Evolutionary conservation across 2,329 filamentous ascomycete genomes (phyloP).

Genomic region (Beauveria rudraprayagi): DNA sequence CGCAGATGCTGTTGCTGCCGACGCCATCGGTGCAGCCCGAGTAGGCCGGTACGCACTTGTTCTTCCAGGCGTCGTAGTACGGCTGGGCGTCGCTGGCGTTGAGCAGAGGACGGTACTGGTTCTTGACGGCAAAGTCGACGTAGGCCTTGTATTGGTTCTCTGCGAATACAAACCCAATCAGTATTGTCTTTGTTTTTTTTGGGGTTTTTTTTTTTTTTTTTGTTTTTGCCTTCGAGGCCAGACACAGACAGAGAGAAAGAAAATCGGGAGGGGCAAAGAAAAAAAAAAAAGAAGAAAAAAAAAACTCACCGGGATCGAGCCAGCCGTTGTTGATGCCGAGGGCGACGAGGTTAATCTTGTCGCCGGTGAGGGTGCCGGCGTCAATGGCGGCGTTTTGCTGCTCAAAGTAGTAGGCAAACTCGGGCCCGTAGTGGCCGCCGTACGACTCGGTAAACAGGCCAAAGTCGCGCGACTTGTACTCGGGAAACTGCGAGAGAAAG

Average conservation of each 20-base stretch:
- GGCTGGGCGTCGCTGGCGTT: conserved; percentile 12
- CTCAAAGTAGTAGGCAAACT: conserved; percentile 46
- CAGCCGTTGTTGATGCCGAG: conserved; percentile 51
- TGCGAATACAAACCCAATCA: conserved; percentile 9
- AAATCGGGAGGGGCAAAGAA: too few species aligned
- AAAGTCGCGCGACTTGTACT: conserved; percentile 51
- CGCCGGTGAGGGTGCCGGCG: conserved; percentile 30
- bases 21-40: conserved; percentile 20
- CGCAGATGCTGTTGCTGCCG: conserved; percentile 18
- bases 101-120: conserved; percentile 26
- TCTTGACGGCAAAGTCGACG: conserved; percentile 37
- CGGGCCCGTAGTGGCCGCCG: conserved; percentile 51
- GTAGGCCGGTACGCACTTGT: conserved; percentile 17
- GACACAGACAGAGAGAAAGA: background rate
- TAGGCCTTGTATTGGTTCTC: conserved; percentile 28
- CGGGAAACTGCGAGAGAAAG: conserved; percentile 56
- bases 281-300: too few species aligned
- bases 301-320: conserved; percentile 31
- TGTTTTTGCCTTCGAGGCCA: background rate
- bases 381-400: conserved; percentile 47
- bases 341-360: conserved; percentile 41
- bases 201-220: background rate
- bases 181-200: conserved; percentile 14
- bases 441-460: conserved; percentile 48
- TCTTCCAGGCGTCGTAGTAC: conserved; percentile 14